Evolutionary conservation across 805 yeast genomes (phyloP).

Genomic region (Metschnikowia picachoensis): DNA sequence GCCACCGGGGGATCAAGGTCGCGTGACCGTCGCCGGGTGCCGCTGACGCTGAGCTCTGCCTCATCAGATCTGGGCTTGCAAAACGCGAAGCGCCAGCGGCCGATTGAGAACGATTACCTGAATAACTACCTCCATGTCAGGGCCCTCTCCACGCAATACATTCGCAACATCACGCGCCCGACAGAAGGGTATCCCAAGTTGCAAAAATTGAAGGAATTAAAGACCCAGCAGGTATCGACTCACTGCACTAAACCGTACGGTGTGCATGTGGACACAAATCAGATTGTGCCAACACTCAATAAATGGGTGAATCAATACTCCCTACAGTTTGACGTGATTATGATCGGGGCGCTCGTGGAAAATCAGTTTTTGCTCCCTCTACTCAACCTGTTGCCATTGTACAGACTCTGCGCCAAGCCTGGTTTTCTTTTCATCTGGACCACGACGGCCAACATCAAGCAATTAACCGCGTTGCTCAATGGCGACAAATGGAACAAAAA

Average conservation of each 20-base stretch:
- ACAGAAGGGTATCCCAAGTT: conserved; percentile 85
- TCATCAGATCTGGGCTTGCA: conserved; percentile 4
- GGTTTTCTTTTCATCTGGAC: conserved; percentile 89
- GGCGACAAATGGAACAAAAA: conserved; percentile 51
- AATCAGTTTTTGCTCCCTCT: conserved; percentile 64
- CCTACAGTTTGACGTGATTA: conserved; percentile 79
- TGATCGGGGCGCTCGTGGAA: conserved; percentile 84
- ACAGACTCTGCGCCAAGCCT: conserved; percentile 73
- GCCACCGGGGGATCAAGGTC: conserved; percentile 5
- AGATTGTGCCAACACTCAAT: conserved; percentile 55
- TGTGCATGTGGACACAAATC: conserved; percentile 46
- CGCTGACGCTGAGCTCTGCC: conserved; percentile 7
- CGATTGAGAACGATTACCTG: conserved; percentile 64
- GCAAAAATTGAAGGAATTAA: conserved; percentile 62
- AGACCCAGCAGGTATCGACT: conserved; percentile 50
- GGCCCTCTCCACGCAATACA: conserved; percentile 55
- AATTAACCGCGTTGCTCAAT: conserved; percentile 51
- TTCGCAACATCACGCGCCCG: conserved; percentile 63
- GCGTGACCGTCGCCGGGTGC: conserved; percentile 10
- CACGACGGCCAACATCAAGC: conserved; percentile 65
- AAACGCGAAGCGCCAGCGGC: conserved; percentile 9
- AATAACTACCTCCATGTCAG: conserved; percentile 65
- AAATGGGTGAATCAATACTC: conserved; percentile 58
- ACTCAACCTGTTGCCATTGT: conserved; percentile 64
- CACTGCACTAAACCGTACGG: conserved; percentile 68